Evolutionary conservation across 2,329 filamentous ascomycete species (phyloP), one percentile per base, ranked within the genome.

Genomic region (Stemphylium lycopersici): DNA sequence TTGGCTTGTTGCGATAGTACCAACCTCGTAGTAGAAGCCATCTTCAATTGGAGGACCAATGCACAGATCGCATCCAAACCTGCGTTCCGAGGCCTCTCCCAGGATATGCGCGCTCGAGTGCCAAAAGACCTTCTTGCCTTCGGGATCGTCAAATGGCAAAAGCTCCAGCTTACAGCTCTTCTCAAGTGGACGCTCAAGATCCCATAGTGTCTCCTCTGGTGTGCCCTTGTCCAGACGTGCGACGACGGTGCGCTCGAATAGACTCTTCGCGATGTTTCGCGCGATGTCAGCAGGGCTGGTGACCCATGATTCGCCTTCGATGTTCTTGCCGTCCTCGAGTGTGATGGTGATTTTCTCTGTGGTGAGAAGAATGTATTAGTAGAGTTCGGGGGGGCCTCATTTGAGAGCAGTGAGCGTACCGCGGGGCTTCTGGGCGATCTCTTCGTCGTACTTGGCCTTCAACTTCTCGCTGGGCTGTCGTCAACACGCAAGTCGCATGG

Each of bases 111-210:
- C 95, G 68, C 89, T 93, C 16, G 91, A 96, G 78, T 98, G 95
- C 93, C 93, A 99, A 80, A 97, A 99, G 52, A 98, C 93, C 75
- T 91, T 91, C 80, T 95, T 93, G 69, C 91, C 93, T 78, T 90
- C 78, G 4, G 76, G 74, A 75, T 89, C 80, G 45, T 91, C 87
- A 67, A 98, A 99, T 61, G 90, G 87, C 60, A 98, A 83, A 48
- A 97, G 83, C 70, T 93, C 89, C 24, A 99, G 84, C 66, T 86
- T 89, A 80, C 91, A 95, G 80, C 88, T 91, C 77, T 86, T 87
- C 81, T 98, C 95, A 32, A 99, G 79, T 4, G 93, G 93, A 49
- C 95, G 83, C 70, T 93, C 91, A 62, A 99, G 80, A 79, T 99
- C 95, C 95, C 93, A 99, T 10, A 98, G 81, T 37, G 71, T 74